A percentile compares a stretch with the other conserved stretches of the same genome.
Evolutionary conservation across 1,284 basidiomycete species (phyloP).

Genomic region (Golubevia sp.): DNA sequence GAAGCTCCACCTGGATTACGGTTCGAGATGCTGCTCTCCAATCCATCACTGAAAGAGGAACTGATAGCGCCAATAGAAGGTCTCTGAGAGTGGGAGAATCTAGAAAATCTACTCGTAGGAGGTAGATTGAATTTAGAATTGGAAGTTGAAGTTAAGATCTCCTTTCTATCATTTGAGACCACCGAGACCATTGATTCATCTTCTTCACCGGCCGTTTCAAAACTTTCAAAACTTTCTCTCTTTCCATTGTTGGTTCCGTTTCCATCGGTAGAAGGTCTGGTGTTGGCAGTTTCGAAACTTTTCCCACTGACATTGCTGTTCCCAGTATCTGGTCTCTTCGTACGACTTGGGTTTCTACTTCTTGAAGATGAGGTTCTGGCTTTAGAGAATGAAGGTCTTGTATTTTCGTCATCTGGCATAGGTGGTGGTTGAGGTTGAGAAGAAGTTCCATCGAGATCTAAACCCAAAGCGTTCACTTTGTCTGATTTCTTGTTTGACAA

Average conservation of each 20-base stretch:
- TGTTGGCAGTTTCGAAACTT: background rate
- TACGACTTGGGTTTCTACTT: no score
- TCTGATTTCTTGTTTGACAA: background rate
- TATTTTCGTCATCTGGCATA: background rate
- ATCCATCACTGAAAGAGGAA: no score
- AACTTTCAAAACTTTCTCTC: background rate
- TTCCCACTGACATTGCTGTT: background rate
- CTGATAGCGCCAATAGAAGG: no score
- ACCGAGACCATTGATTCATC: conserved; percentile 9
- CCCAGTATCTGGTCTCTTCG: background rate
- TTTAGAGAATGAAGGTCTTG: background rate
- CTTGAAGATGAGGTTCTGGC: background rate
- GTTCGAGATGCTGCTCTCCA: background rate
- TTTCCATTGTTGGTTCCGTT: background rate
- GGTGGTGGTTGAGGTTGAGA: background rate
- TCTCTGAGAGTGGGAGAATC: background rate
- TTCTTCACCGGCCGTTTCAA: conserved; percentile 1
- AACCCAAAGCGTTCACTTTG: no score
- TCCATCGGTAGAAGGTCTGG: background rate
- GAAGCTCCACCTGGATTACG: conserved; percentile 3
- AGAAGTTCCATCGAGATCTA: no score
- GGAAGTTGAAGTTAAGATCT: conserved; percentile 15
- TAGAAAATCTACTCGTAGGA: no score
- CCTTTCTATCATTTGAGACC: conserved; percentile 4
- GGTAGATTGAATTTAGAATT: conserved; percentile 3